phyloP scores from a whole-genome alignment of 2,329 filamentous ascomycete species.

The Trichophyton mentagrophytes region DNA sequence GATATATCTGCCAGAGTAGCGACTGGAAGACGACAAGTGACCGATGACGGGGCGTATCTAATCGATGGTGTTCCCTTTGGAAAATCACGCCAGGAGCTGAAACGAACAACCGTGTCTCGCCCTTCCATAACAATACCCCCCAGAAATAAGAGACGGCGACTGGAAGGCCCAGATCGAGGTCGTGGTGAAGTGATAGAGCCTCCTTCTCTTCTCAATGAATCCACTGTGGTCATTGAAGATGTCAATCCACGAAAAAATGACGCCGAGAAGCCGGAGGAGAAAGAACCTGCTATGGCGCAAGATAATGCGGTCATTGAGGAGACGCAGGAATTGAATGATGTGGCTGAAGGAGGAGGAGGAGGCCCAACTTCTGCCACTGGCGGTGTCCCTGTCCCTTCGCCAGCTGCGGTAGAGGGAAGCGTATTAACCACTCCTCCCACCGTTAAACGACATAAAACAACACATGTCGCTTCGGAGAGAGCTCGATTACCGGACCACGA shows the following conservation, averaged over 20 bases:
- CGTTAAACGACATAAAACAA: neutral
- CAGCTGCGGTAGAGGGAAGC: neutral
- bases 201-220: slow-evolving; percentile 5
- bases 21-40: slow-evolving; percentile 70
- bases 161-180: slow-evolving; percentile 14
- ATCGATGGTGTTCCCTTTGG: slow-evolving; percentile 81
- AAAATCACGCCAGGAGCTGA: slow-evolving; percentile 48
- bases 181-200: slow-evolving; percentile 17
- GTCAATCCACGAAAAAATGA: neutral
- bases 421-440: neutral
- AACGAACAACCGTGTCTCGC: slow-evolving; percentile 42
- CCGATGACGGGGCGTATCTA: slow-evolving; percentile 62
- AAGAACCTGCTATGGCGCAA: neutral
- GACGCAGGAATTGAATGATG: neutral
- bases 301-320: neutral
- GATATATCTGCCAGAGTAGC: slow-evolving; percentile 62
- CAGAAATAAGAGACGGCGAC: slow-evolving; percentile 58
- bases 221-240: neutral
- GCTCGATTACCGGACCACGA: slow-evolving; percentile 16
- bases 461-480: neutral
- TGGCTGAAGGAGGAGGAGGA: neutral
- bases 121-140: slow-evolving; percentile 61
- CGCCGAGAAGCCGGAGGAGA: neutral
- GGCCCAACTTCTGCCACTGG: neutral
- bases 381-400: neutral